A percentile compares a stretch with the other conserved stretches of the same genome.
These are phyloP conservation scores for Phytophthora parvispora DNA, from an alignment of 352 stramenopile species.

Conservation along the genomic window DNA sequence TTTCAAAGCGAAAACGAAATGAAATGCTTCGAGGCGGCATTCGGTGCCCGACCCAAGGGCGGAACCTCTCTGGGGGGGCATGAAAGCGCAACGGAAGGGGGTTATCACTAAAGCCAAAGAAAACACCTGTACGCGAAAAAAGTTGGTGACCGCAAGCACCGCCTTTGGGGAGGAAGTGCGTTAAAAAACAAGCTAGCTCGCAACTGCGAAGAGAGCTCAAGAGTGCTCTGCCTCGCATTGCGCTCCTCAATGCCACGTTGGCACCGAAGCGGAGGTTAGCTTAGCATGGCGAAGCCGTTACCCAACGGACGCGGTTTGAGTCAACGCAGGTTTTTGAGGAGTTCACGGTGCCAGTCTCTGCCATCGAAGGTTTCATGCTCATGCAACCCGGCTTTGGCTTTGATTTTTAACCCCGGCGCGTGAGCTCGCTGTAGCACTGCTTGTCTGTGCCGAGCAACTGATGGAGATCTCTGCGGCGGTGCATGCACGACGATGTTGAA, in stretches of 20 bases:
- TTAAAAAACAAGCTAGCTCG: not conserved
- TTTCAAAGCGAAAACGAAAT: slow-evolving; percentile 19
- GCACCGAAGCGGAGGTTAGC: not conserved
- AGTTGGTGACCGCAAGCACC: not conserved
- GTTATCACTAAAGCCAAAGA: slow-evolving; percentile 8
- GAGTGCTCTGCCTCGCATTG: slow-evolving; percentile 16
- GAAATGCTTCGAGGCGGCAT: not conserved
- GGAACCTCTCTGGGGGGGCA: not conserved
- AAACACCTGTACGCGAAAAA: slow-evolving; percentile 13
- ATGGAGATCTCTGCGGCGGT: not conserved
- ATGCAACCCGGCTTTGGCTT: not conserved
- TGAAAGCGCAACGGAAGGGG: slow-evolving; percentile 13
- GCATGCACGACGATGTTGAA: not conserved
- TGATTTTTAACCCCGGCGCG: not conserved
- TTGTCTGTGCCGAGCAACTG: not conserved
- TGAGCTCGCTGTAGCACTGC: not conserved
- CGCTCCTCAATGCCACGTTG: not conserved
- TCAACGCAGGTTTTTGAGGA: not conserved
- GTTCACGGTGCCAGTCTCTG: not conserved
- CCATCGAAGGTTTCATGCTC: slow-evolving; percentile 5
- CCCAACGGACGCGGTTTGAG: slow-evolving; percentile 13
- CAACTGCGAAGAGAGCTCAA: not conserved
- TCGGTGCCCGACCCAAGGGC: not conserved
- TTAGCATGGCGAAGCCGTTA: slow-evolving; percentile 2
- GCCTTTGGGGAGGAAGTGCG: not conserved